Evolutionary conservation across 176 grass and related monocot species (phyloP), one percentile per base, ranked within the genome.

Genomic region (Musa itinerans): DNA sequence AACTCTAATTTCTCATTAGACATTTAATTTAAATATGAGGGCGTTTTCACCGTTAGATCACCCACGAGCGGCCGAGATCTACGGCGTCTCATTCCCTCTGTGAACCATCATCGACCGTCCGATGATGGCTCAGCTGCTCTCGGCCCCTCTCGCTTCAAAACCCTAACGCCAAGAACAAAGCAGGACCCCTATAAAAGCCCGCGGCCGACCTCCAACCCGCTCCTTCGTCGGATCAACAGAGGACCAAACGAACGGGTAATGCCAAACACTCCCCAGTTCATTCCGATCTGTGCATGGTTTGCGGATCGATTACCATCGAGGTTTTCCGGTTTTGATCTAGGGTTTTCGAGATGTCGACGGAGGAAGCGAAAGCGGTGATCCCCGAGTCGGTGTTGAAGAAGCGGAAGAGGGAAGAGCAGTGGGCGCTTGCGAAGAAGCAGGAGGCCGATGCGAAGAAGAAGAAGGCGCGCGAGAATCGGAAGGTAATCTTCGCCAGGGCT

Each of bases 321-420:
- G 7, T 24, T 27, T 65, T 43, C 34, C 0, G 6, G 11, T 11
- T 26, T 65, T 65, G 21, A 50, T 70, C 1, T 17, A 19, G 15
- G 34, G 13, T 50, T 14, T 50, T 1, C 9, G 9, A 48, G 52
- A 78, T 69, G 65, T 17, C 65, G 52, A 57, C 53, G 16, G 65
- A 68, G 64, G 65, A 69, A 19, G 23, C 24, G 64, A 78, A 78
- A 65, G 65, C 65, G 15, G 65, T 57, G 52, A 26, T 69, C 50
- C 76, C 76, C 0, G 76, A 78, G 51, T 78, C 64, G 20, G 76
- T 78, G 22, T 52, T 78, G 64, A 78, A 78, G 76, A 78, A 78
- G 76, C 53, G 24, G 65, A 78, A 78, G 76, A 54, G 76, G 76
- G 76, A 78, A 10, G 76, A 69, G 64, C 3, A 69, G 13, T 78